Conservation (phyloP, 495 filamentous ascomycete genomes). For the Xylaria flabelliformis region DNA sequence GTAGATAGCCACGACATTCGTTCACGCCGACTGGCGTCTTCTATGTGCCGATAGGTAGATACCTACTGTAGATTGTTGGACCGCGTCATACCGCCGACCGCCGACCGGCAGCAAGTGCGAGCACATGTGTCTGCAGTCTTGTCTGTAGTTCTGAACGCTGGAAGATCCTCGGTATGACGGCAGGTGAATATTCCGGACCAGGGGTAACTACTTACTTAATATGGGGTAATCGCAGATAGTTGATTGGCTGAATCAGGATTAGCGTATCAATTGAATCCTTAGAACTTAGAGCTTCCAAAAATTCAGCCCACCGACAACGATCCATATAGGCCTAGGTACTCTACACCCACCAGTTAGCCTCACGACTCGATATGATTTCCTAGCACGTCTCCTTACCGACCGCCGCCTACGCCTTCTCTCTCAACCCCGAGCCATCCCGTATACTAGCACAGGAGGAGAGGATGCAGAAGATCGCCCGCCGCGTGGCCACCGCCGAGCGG, state of each 20-base stretch:
- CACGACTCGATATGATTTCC: slow-evolving; percentile 17
- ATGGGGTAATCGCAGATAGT: neutral
- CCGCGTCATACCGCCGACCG: neutral
- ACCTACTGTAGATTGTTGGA: neutral
- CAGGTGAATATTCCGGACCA: slow-evolving; percentile 22
- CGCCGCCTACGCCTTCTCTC: neutral
- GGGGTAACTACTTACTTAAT: neutral
- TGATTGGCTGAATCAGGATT: slow-evolving; percentile 2
- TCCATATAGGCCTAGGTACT: neutral
- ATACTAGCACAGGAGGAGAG: slow-evolving; percentile 6
- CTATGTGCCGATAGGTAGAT: neutral
- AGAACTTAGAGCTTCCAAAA: slow-evolving; percentile 27
- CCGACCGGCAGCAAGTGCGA: neutral
- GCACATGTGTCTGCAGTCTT: neutral
- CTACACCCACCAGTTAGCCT: slow-evolving; percentile 3
- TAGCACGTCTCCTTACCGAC: neutral
- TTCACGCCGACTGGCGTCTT: neutral
- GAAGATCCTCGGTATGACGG: slow-evolving; percentile 15
- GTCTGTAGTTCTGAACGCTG: neutral
- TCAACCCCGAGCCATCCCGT: neutral
- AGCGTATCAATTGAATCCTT: slow-evolving; percentile 20
- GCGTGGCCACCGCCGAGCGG: slow-evolving; percentile 69
- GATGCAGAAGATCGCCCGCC: slow-evolving; percentile 80
- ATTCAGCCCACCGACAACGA: slow-evolving; percentile 17
- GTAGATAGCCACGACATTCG: neutral